A percentile compares a stretch with the other conserved stretches of the same genome.
Conservation (phyloP, 2,329 filamentous ascomycete genomes). For the Botrytis hyacinthi region DNA sequence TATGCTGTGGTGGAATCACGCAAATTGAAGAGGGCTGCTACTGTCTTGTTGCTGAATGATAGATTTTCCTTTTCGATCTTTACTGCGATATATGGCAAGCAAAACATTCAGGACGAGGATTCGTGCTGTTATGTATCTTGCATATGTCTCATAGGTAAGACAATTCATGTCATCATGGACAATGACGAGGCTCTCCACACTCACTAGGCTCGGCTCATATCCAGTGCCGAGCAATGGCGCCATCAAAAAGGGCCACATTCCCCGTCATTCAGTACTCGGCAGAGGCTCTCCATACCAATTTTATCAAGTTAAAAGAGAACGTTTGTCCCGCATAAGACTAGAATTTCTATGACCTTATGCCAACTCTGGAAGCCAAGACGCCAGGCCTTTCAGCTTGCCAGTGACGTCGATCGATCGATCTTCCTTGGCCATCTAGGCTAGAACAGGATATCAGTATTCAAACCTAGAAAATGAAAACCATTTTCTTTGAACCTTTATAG, state of each 20-base stretch:
- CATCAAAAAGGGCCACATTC: neutral
- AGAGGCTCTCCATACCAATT: neutral
- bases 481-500: neutral
- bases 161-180: neutral
- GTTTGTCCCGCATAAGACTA: neutral
- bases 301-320: neutral
- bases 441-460: neutral
- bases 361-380: neutral
- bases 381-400: neutral
- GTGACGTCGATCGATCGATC: neutral
- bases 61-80: neutral
- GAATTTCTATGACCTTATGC: neutral
- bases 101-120: neutral
- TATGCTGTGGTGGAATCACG: neutral
- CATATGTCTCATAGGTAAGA: neutral
- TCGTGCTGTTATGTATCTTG: neutral
- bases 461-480: neutral
- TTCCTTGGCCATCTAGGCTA: neutral
- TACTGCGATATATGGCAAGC: neutral
- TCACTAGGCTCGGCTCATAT: neutral
- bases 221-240: neutral
- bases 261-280: neutral
- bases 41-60: neutral
- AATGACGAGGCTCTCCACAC: neutral
- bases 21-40: neutral